Conservation (phyloP, 495 filamentous ascomycete species). For the Baudoinia panamericana region DNA sequence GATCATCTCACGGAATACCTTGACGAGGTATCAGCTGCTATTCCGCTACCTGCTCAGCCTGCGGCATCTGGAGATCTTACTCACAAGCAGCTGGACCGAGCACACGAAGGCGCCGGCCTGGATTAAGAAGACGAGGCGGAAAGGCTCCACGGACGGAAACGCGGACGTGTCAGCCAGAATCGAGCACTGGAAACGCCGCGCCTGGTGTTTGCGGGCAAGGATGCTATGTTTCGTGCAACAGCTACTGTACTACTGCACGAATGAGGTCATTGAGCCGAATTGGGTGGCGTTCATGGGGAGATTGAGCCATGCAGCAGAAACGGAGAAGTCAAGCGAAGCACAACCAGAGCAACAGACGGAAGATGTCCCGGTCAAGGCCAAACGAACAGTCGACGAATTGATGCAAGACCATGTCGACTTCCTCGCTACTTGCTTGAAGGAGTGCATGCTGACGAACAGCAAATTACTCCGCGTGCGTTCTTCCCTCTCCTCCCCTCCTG, state of each 20-base stretch:
- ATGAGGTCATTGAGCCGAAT: constrained; percentile 95
- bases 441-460: constrained; percentile 96
- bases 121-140: constrained; percentile 42
- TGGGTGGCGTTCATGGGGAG: constrained; percentile 85
- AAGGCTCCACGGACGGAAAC: constrained; percentile 39
- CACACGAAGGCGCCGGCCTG: constrained; percentile 75
- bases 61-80: constrained; percentile 72
- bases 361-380: constrained; percentile 34
- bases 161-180: constrained; percentile 41
- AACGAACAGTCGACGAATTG: constrained; percentile 85
- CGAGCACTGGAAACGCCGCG: constrained; percentile 84
- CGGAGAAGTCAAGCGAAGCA: constrained; percentile 27
- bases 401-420: constrained; percentile 99
- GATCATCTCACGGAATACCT: constrained; percentile 89
- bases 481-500: background rate
- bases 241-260: constrained; percentile 87
- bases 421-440: constrained; percentile 90
- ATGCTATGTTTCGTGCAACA: constrained; percentile 98
- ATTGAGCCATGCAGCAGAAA: constrained; percentile 47
- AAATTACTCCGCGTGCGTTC: constrained; percentile 73
- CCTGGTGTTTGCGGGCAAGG: constrained; percentile 79
- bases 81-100: constrained; percentile 77
- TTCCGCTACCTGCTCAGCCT: constrained; percentile 86
- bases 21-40: constrained; percentile 87
- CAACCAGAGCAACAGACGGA: constrained; percentile 17